Percentiles rank a stretch among this genome's conserved stretches.
These are phyloP conservation scores for Senna tora DNA, from an alignment of 306 rosid species.

Conservation along the genomic window DNA sequence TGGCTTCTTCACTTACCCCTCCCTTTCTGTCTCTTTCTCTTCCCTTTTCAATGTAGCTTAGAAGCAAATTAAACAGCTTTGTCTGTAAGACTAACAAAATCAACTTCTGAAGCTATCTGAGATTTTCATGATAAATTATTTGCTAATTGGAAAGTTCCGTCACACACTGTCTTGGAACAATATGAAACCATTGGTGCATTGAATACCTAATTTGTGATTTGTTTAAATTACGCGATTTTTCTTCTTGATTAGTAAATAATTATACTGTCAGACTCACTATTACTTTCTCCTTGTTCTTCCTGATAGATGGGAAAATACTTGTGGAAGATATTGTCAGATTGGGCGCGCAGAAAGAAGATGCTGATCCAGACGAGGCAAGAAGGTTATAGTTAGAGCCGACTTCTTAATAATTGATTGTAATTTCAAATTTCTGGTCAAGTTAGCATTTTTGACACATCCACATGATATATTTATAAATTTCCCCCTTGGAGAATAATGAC, in stretches of 20 bases:
- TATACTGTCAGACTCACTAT: constrained; percentile 7
- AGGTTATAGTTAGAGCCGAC: constrained; percentile 24
- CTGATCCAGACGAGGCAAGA: constrained; percentile 22
- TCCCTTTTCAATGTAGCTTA: background rate
- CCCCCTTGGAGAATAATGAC: background rate
- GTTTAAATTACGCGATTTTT: background rate
- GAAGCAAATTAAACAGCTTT: background rate
- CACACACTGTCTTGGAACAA: background rate
- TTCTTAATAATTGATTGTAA: background rate
- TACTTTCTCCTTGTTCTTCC: background rate
- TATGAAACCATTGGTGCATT: background rate
- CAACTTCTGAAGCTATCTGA: background rate
- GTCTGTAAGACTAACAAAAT: background rate
- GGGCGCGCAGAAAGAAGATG: constrained; percentile 42
- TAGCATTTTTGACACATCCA: background rate
- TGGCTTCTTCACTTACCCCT: background rate
- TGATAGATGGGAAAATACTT: constrained; percentile 50
- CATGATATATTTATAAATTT: constrained; percentile 18
- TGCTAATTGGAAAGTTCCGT: background rate
- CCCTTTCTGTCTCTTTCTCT: background rate
- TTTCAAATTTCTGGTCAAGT: background rate
- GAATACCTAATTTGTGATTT: background rate
- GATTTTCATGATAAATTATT: background rate
- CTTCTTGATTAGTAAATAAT: constrained; percentile 2
- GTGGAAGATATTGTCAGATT: constrained; percentile 54